A percentile compares a stretch with the other conserved stretches of the same genome.
These are phyloP conservation scores for Leccinum pachyderme DNA, from an alignment of 1,284 basidiomycete genomes.

Conservation along the genomic window DNA sequence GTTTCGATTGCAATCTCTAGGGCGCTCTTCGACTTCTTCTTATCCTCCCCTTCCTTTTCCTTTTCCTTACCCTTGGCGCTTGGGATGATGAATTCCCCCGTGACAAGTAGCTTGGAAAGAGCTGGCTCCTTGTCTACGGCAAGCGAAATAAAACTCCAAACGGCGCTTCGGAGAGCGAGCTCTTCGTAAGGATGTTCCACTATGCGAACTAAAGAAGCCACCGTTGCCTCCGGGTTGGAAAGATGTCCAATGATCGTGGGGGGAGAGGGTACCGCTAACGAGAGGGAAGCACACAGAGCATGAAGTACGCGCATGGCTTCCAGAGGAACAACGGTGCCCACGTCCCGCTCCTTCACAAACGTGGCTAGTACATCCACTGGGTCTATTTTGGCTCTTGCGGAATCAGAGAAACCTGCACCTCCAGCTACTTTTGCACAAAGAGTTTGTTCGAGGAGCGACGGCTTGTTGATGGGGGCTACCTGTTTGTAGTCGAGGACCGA, in stretches of 20 bases:
- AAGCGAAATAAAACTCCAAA: conserved; percentile 83
- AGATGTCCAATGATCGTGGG: conserved; percentile 73
- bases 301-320: conserved; percentile 67
- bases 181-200: conserved; percentile 73
- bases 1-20: conserved; percentile 66
- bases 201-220: conserved; percentile 60
- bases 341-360: conserved; percentile 61
- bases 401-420: conserved; percentile 48
- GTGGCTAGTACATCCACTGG: conserved; percentile 69
- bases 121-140: conserved; percentile 88
- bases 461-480: conserved; percentile 38
- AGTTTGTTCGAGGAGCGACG: conserved; percentile 71
- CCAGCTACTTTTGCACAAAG: conserved; percentile 61
- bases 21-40: conserved; percentile 47
- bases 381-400: conserved; percentile 49
- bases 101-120: conserved; percentile 78
- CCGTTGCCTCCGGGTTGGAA: conserved; percentile 65
- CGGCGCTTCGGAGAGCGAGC: conserved; percentile 61
- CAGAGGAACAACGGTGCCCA: conserved; percentile 56
- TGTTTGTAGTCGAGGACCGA: conserved; percentile 64
- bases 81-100: conserved; percentile 62
- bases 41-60: conserved; percentile 22
- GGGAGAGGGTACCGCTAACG: conserved; percentile 53
- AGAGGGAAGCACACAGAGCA: conserved; percentile 65
- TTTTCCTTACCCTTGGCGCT: conserved; percentile 40